Evolutionary conservation across 2,329 filamentous ascomycete genomes (phyloP).

Genomic region (Xylaria sp.): DNA sequence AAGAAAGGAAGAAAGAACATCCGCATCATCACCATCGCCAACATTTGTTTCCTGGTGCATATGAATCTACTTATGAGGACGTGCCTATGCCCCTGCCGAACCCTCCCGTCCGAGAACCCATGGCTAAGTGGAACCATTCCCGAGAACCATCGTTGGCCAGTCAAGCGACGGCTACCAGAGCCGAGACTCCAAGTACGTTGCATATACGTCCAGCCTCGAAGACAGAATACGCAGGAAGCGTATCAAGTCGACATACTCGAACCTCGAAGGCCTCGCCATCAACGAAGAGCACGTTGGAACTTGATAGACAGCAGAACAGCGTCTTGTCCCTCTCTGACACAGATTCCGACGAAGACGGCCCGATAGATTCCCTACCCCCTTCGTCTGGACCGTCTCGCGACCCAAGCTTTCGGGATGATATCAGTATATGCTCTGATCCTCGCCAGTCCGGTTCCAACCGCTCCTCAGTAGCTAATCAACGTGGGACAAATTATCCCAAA

Average conservation of each 20-base stretch:
- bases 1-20: conserved; percentile 2
- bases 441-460: conserved; percentile 20
- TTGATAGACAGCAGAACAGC: conserved; percentile 58
- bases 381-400: conserved; percentile 39
- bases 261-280: conserved; percentile 58
- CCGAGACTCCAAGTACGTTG: conserved; percentile 29
- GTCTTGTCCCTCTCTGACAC: conserved; percentile 59
- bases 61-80: conserved; percentile 19
- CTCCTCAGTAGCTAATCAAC: conserved; percentile 20
- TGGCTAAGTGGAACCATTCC: conserved; percentile 24
- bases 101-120: conserved; percentile 20
- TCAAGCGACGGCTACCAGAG: conserved; percentile 31
- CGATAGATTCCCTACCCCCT: conserved; percentile 37
- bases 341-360: conserved; percentile 56
- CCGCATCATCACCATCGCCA: conserved; percentile 10
- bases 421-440: conserved; percentile 22
- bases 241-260: conserved; percentile 59
- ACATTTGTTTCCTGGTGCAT: conserved; percentile 13
- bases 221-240: conserved; percentile 51
- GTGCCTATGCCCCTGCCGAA: conserved; percentile 29
- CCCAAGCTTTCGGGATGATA: conserved; percentile 29
- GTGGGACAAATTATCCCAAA: conserved; percentile 40
- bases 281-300: conserved; percentile 49
- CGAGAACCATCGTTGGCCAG: conserved; percentile 34
- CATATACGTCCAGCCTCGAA: conserved; percentile 35